Evolutionary conservation across 306 rosid genomes (phyloP).

Genomic region (Cyclanthera cordifolia): DNA sequence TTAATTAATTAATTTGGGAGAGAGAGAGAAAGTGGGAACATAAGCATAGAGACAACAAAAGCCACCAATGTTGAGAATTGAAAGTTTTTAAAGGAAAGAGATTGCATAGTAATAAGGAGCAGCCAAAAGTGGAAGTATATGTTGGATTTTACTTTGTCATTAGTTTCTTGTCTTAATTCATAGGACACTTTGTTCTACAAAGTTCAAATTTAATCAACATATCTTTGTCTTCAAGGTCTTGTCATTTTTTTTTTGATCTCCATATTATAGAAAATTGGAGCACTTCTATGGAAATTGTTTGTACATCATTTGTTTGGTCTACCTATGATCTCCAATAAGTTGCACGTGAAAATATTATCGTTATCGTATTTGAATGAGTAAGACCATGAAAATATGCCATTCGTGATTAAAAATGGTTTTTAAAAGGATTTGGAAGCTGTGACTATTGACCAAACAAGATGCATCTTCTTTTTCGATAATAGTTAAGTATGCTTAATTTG

Average conservation of each 20-base stretch:
- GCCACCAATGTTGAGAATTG: slow-evolving; percentile 34
- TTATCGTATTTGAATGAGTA: no score
- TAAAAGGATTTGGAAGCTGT: no score
- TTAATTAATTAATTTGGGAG: slow-evolving; percentile 8
- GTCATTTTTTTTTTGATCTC: neutral
- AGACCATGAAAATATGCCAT: no score
- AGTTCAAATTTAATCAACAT: neutral
- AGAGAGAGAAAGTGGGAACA: slow-evolving; percentile 49
- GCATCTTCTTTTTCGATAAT: no score
- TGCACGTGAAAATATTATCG: neutral
- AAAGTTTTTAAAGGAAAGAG: slow-evolving; percentile 28
- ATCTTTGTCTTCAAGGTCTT: slow-evolving; percentile 1
- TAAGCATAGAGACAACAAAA: slow-evolving; percentile 40
- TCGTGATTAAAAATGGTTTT: no score
- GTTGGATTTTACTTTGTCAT: slow-evolving; percentile 46
- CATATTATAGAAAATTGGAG: neutral
- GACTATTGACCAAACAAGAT: no score
- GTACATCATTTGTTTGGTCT: neutral
- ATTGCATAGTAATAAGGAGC: slow-evolving; percentile 15
- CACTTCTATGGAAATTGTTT: neutral
- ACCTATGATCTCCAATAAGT: neutral
- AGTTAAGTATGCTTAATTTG: no score
- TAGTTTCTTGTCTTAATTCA: slow-evolving; percentile 28
- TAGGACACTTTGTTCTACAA: neutral
- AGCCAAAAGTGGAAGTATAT: slow-evolving; percentile 30